Percentiles rank a stretch among this genome's conserved stretches.
These are phyloP conservation scores for Apiospora arundinis DNA, from an alignment of 2,329 filamentous ascomycete genomes.

Conservation along the genomic window DNA sequence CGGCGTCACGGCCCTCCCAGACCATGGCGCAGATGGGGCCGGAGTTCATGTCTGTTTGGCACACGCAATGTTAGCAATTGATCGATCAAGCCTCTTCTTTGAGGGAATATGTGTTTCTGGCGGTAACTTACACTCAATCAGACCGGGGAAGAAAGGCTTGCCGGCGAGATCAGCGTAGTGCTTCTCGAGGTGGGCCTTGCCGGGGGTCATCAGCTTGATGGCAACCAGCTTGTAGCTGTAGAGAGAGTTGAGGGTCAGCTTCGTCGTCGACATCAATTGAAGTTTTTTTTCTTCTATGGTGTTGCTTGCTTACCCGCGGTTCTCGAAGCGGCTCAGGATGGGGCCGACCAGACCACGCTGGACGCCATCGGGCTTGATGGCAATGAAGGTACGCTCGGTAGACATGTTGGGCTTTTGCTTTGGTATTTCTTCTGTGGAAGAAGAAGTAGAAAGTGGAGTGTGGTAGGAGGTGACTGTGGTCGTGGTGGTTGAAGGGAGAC, in stretches of 20 bases:
- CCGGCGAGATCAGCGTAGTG: conserved; percentile 93
- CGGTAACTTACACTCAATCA: conserved; percentile 79
- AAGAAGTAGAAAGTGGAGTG: conserved; percentile 12
- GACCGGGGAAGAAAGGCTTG: conserved; percentile 97
- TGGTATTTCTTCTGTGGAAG: conserved; percentile 35
- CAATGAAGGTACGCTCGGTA: conserved; percentile 97
- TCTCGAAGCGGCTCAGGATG: conserved; percentile 98
- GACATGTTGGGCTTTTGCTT: conserved; percentile 62
- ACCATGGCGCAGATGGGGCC: conserved; percentile 99
- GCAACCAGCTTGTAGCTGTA: conserved; percentile 94
- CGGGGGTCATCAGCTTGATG: conserved; percentile 91
- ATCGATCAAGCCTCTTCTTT: neutral
- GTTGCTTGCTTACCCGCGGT: conserved; percentile 72
- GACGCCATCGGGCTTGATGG: conserved; percentile 99
- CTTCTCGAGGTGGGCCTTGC: conserved; percentile 95
- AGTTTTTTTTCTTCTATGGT: neutral
- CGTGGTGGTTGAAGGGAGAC: conserved; percentile 35
- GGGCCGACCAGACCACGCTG: conserved; percentile 98
- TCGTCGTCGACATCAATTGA: neutral
- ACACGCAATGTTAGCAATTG: conserved; percentile 5
- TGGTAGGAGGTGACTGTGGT: conserved; percentile 34
- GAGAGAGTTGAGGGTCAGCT: conserved; percentile 4
- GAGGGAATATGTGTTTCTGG: neutral
- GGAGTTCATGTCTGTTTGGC: conserved; percentile 82
- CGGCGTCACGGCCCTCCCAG: conserved; percentile 98